Conservation (phyloP, 2,329 filamentous ascomycete genomes). For the Ophidiomyces ophidiicola region DNA sequence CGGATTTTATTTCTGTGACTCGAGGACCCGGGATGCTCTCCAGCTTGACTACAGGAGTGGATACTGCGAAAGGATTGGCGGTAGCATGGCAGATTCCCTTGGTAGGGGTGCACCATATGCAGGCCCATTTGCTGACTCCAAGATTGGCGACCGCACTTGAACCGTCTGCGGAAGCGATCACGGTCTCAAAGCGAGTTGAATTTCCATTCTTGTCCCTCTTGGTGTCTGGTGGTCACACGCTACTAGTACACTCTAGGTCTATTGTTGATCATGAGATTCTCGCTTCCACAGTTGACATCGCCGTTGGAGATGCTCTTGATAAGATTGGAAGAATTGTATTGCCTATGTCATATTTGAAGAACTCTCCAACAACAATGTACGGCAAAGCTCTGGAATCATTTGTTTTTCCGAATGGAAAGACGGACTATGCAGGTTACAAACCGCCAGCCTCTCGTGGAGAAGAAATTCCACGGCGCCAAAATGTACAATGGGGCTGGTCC, state of each 20-base stretch:
- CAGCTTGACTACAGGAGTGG: constrained; percentile 64
- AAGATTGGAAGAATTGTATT: constrained; percentile 70
- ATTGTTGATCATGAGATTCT: constrained; percentile 61
- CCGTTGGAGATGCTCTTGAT: constrained; percentile 82
- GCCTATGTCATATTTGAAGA: constrained; percentile 46
- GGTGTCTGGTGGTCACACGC: constrained; percentile 83
- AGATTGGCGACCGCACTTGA: constrained; percentile 55
- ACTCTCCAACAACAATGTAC: constrained; percentile 58
- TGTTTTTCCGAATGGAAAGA: constrained; percentile 48
- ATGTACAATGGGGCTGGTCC: constrained; percentile 50
- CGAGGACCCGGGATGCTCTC: constrained; percentile 79
- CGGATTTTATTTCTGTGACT: constrained; percentile 80
- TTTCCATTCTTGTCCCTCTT: constrained; percentile 72
- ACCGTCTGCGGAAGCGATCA: not conserved
- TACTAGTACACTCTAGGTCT: constrained; percentile 62
- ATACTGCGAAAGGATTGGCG: constrained; percentile 76
- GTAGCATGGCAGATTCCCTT: constrained; percentile 73
- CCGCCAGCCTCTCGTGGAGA: constrained; percentile 47
- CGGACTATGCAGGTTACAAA: constrained; percentile 39
- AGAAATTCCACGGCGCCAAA: constrained; percentile 42
- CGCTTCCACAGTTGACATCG: constrained; percentile 62
- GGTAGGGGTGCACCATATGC: constrained; percentile 90
- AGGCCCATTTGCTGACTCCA: constrained; percentile 84
- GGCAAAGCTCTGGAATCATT: constrained; percentile 67
- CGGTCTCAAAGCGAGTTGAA: constrained; percentile 4